Conservation (phyloP, 2,329 filamentous ascomycete genomes). For the Pseudogymnoascus sp. region DNA sequence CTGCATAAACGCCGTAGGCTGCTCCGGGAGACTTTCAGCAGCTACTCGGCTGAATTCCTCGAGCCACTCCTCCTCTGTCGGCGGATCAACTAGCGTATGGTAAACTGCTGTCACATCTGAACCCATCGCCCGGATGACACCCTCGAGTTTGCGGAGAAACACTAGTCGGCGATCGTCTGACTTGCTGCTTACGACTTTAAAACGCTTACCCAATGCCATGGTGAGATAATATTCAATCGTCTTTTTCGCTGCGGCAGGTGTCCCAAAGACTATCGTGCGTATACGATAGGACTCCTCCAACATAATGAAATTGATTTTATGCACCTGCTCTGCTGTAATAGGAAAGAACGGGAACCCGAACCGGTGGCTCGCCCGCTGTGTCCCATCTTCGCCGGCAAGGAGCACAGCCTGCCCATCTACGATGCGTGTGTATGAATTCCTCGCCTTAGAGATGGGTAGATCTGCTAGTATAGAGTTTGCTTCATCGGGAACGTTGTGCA, state of each 20-base stretch:
- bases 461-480: slow-evolving; percentile 21
- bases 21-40: no score
- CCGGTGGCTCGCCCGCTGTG: slow-evolving; percentile 16
- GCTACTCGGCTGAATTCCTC: no score
- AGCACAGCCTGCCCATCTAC: slow-evolving; percentile 17
- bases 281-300: slow-evolving; percentile 23
- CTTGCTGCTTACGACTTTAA: background rate
- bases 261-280: slow-evolving; percentile 25
- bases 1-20: background rate
- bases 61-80: background rate
- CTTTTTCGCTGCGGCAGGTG: background rate
- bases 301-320: slow-evolving; percentile 28
- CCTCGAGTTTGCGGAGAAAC: background rate
- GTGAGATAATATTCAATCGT: background rate
- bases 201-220: background rate
- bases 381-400: slow-evolving; percentile 15
- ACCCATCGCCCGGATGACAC: background rate
- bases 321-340: slow-evolving; percentile 21
- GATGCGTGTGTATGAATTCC: slow-evolving; percentile 23
- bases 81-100: background rate
- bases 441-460: slow-evolving; percentile 25
- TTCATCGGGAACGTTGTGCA: slow-evolving; percentile 15
- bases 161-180: background rate
- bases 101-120: background rate
- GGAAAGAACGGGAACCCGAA: slow-evolving; percentile 29